These are phyloP conservation scores for Cercophora sp. DNA, from an alignment of 495 filamentous ascomycete species.

Conservation along the genomic window DNA sequence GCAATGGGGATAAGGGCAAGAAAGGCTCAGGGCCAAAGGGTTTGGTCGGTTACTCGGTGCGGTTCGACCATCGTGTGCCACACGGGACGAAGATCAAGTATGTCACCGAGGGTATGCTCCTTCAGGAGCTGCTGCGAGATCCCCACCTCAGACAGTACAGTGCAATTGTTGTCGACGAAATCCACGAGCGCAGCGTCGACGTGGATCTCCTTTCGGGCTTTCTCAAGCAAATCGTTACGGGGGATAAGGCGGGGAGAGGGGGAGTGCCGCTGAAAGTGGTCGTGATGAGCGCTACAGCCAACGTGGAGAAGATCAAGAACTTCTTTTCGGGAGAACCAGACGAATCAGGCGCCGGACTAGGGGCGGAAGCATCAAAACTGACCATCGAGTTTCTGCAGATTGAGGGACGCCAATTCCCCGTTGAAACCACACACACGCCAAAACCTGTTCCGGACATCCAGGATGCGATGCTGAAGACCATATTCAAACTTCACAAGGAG, in stretches of 20 bases:
- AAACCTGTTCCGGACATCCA: conserved; percentile 80
- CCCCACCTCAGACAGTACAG: conserved; percentile 80
- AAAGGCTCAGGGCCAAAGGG: conserved; percentile 48
- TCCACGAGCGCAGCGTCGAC: conserved; percentile 95
- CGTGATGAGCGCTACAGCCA: conserved; percentile 95
- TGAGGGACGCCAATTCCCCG: conserved; percentile 83
- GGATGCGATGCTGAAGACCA: conserved; percentile 71
- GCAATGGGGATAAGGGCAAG: conserved; percentile 37
- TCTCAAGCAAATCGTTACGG: conserved; percentile 65
- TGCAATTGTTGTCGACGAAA: conserved; percentile 89
- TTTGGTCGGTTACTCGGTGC: conserved; percentile 86
- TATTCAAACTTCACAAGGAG: conserved; percentile 85
- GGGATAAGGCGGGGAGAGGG: conserved; percentile 56
- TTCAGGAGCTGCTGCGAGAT: conserved; percentile 90
- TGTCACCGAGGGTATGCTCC: conserved; percentile 92
- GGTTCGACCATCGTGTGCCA: conserved; percentile 81
- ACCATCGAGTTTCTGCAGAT: conserved; percentile 61
- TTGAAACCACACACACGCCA: conserved; percentile 71
- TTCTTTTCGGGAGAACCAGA: conserved; percentile 58
- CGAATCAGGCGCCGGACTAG: no score
- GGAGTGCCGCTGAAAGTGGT: conserved; percentile 79
- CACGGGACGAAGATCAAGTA: conserved; percentile 78
- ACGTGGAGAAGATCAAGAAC: conserved; percentile 67
- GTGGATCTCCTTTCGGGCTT: conserved; percentile 90
- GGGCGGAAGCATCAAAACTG: conserved; percentile 1